Conservation (phyloP, 257 asterid genomes). For the Solanum sejunctum region DNA sequence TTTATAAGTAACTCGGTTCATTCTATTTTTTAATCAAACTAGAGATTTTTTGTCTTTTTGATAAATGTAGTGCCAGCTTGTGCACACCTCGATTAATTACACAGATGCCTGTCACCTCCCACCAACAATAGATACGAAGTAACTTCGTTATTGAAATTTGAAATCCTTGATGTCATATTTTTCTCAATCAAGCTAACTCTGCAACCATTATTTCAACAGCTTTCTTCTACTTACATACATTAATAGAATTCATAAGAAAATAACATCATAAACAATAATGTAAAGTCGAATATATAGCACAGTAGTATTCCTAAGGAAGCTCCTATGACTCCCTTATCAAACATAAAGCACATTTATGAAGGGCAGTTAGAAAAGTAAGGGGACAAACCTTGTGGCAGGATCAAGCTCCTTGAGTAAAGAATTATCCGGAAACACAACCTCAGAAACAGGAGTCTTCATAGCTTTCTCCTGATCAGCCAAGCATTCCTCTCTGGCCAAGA, state of each 20-base stretch:
- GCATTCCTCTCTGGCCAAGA: conserved; percentile 61
- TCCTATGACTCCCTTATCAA: not conserved
- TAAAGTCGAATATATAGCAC: not conserved
- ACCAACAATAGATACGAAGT: not conserved
- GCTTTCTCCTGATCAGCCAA: conserved; percentile 70
- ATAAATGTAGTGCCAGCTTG: not conserved
- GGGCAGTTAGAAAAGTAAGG: not conserved
- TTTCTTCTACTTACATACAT: not conserved
- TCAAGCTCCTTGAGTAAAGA: conserved; percentile 76
- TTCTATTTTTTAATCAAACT: not conserved
- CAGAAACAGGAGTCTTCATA: conserved; percentile 71
- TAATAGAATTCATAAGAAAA: not conserved
- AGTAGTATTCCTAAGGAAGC: not conserved
- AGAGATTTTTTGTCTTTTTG: not conserved
- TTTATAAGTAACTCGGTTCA: not conserved
- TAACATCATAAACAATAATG: not conserved
- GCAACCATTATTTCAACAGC: not conserved
- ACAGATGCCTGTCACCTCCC: not conserved
- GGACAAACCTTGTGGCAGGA: conserved; percentile 80
- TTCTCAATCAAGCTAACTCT: not conserved
- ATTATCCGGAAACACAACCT: conserved; percentile 50
- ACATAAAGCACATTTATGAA: not conserved
- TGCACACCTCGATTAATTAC: not conserved
- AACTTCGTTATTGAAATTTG: not conserved
- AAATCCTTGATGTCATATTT: too few species aligned